phyloP scores from a whole-genome alignment of 2,329 filamentous ascomycete genomes.

The Trichoderma harzianum region DNA sequence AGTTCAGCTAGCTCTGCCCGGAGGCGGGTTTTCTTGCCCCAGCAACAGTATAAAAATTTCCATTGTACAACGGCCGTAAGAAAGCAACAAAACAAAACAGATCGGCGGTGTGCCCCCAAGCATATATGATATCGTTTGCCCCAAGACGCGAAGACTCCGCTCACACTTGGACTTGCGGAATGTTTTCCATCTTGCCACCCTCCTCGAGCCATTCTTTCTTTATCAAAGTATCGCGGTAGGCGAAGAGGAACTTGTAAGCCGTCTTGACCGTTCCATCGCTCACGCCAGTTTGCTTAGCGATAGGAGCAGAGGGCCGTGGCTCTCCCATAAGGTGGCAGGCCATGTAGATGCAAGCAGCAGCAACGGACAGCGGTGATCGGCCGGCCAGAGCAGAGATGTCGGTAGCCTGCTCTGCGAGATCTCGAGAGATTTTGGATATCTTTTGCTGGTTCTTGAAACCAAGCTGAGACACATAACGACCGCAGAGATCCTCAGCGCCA shows the following conservation, averaged over 20 bases:
- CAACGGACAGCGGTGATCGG: slow-evolving; percentile 88
- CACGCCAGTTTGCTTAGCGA: slow-evolving; percentile 79
- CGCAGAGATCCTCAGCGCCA: slow-evolving; percentile 78
- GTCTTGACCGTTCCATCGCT: slow-evolving; percentile 97
- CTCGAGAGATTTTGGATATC: slow-evolving; percentile 75
- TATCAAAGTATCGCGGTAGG: slow-evolving; percentile 69
- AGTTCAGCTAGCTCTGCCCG: neutral
- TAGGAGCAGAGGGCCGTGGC: slow-evolving; percentile 77
- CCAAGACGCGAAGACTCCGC: neutral
- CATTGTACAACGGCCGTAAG: neutral
- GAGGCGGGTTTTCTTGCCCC: neutral
- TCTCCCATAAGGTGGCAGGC: slow-evolving; percentile 82
- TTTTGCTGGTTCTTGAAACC: slow-evolving; percentile 66
- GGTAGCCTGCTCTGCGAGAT: slow-evolving; percentile 74
- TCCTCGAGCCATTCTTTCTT: slow-evolving; percentile 70
- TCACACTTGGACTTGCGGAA: slow-evolving; percentile 52
- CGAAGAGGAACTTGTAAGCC: slow-evolving; percentile 85
- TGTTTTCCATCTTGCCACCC: slow-evolving; percentile 66
- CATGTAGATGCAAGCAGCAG: slow-evolving; percentile 96
- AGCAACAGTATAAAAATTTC: neutral
- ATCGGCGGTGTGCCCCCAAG: neutral
- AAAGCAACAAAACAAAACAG: neutral
- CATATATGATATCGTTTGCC: neutral
- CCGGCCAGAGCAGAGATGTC: slow-evolving; percentile 80
- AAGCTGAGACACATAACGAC: slow-evolving; percentile 84